Base-by-base conservation (phyloP, 1,284 basidiomycete genomes). In the Neonothopanus nambi region DNA sequence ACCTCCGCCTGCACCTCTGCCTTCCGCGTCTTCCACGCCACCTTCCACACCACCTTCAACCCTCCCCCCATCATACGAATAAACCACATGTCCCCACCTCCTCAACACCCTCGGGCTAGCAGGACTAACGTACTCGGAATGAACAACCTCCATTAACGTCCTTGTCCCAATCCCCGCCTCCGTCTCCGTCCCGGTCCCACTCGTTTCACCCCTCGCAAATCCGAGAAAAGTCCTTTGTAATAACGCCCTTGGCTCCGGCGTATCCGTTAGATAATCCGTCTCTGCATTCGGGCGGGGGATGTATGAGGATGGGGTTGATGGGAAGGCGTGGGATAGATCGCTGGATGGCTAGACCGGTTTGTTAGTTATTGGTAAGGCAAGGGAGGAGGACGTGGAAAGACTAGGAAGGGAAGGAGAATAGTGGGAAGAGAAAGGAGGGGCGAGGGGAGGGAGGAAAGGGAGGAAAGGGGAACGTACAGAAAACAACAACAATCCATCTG, bases 221-320 rank as follows among this genome's bases (percentile, higher is more conserved):
- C 78, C 78, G 3, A 80, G 70, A 66, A 80, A 79, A 7, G 76
- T 77, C 36, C 76, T 72, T 42, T 78, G 76, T 7, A 80, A 69
- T 13, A 79, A 69, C 0, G 76, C 76, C 41, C 77, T 74, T 1
- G 77, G 77, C 53, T 79, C 78, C 2, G 77, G 76, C 1, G 75
- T 80, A 60, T 81, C 78, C n/a, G 77, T 72, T 20, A 80, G 72
- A 56, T 79, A 81, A 63, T 80, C 79, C 5, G 75, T 78, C 7
- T 61, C 51, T 23, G 65, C 70, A 58, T 81, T 77, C 6, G 79
- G 78, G 5, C 78, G 72, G 5, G 78, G 77, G n/a, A 77, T 66
- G 52, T 77, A 76, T 0, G 71, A 74, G 0, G 78, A 78, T 1
- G 75, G 70, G 1, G 71, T 69, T 33, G 77, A 72, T 0, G 77